These are phyloP conservation scores for Pyronema omphalodes DNA, from an alignment of 495 filamentous ascomycete genomes.

Conservation along the genomic window DNA sequence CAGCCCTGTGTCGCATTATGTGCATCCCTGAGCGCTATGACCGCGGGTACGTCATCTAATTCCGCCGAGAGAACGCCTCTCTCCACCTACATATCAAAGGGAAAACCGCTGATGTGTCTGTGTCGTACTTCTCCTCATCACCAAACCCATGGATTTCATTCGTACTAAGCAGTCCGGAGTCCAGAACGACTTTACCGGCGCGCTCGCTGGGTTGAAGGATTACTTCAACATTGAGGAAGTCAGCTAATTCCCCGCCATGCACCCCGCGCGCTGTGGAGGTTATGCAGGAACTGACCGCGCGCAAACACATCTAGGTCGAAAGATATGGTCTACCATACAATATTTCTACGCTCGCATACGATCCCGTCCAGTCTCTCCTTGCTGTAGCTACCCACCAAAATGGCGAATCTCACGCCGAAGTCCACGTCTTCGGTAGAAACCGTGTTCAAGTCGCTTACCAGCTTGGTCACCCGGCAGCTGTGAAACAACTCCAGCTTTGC, in stretches of 20 bases:
- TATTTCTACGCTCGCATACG: conserved; percentile 57
- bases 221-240: conserved; percentile 70
- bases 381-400: conserved; percentile 81
- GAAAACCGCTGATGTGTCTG: background rate
- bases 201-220: conserved; percentile 50
- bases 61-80: background rate
- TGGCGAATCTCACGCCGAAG: conserved; percentile 55
- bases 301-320: conserved; percentile 34
- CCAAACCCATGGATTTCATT: conserved; percentile 37
- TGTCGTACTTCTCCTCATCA: background rate
- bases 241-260: conserved; percentile 10
- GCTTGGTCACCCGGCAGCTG: conserved; percentile 46
- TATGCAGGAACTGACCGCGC: conserved; percentile 14
- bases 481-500: conserved; percentile 54
- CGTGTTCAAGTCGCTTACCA: conserved; percentile 53
- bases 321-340: conserved; percentile 75
- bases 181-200: conserved; percentile 44
- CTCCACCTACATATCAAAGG: background rate
- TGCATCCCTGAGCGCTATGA: background rate
- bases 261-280: background rate
- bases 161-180: conserved; percentile 85
- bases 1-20: too few relatives aligned
- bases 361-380: conserved; percentile 80
- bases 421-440: conserved; percentile 77
- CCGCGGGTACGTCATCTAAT: conserved; percentile 1